Evolutionary conservation across 2,329 filamentous ascomycete species (phyloP), one percentile per base, ranked within the genome.

Genomic region (Cadophora sp.): DNA sequence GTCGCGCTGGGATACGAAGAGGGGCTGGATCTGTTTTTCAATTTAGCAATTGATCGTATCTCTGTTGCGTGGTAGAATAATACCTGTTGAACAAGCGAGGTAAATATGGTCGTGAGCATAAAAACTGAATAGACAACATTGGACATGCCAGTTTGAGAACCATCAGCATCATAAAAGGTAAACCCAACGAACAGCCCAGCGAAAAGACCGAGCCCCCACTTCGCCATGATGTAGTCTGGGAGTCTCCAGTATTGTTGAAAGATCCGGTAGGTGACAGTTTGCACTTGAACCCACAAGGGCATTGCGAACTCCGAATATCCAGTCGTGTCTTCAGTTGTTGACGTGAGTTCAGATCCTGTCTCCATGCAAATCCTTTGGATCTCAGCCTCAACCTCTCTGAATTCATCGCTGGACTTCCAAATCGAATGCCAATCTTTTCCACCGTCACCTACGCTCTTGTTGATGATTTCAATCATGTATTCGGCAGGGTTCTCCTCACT

Each of bases 201-300:
- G 3, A 68, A 67, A 36, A 84, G 79, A 68, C 84, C 87, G 24
- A 92, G 84, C 1, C 83, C 77, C 1, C 84, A 73, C 79, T 94
- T 94, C 62, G 88, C 86, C 79, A 91, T 93, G 73, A 94, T 89
- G 79, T 94, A 94, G 1, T 85, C 83, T 0, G 91, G 91, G 0
- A 85, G 91, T 61, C 91, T 86, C 91, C 91, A 94, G 81, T 92
- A 92, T 76, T 94, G 91, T 73, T 91, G 83, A 78, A 92, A 93
- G 13, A 92, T 87, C 68, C 91, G 89, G 8, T 83, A 72, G 1
- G 87, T 87, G 48, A 93, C 91, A 66, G 88, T 83, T 50, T 77
- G 79, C 0, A 95, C 79, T 75, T 97, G 94, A 0, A 81, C 74
- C 0, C 66, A 67, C 74, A 96, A 91, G 0, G 93, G 89, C 73